Conservation (phyloP, 495 filamentous ascomycete genomes). For the Sabuloglossum arenarium region DNA sequence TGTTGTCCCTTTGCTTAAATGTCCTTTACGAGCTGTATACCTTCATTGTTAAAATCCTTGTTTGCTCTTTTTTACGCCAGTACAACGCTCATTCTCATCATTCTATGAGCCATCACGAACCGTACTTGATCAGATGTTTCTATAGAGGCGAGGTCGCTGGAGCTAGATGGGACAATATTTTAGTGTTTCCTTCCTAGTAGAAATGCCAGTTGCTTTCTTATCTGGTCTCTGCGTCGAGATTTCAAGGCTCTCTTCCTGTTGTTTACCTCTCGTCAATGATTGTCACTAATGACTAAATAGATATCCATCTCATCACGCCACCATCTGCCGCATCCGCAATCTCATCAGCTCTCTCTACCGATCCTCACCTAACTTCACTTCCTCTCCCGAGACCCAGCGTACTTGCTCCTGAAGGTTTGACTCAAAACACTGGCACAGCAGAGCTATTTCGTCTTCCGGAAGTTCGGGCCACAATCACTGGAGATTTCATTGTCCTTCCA, state of each 20-base stretch:
- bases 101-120: too few species aligned
- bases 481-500: slow-evolving; percentile 76
- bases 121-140: too few species aligned
- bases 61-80: background rate
- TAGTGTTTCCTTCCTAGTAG: too few species aligned
- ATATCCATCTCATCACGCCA: slow-evolving; percentile 68
- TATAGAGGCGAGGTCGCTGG: too few species aligned
- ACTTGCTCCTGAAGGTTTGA: slow-evolving; percentile 47
- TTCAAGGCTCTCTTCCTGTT: background rate
- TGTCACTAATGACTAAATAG: slow-evolving; percentile 19
- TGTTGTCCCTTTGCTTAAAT: too few species aligned
- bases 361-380: slow-evolving; percentile 67
- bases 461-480: slow-evolving; percentile 45
- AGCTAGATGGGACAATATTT: too few species aligned
- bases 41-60: background rate
- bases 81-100: background rate
- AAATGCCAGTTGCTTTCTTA: too few species aligned
- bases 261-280: background rate
- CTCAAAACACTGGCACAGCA: slow-evolving; percentile 66
- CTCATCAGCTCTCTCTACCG: slow-evolving; percentile 58
- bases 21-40: too few species aligned
- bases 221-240: too few species aligned
- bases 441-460: slow-evolving; percentile 71
- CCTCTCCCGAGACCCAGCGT: slow-evolving; percentile 54
- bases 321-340: slow-evolving; percentile 51